Evolutionary conservation across 352 stramenopile genomes (phyloP), one percentile per base, ranked within the genome.

Genomic region (Globisporangium yorkense): DNA sequence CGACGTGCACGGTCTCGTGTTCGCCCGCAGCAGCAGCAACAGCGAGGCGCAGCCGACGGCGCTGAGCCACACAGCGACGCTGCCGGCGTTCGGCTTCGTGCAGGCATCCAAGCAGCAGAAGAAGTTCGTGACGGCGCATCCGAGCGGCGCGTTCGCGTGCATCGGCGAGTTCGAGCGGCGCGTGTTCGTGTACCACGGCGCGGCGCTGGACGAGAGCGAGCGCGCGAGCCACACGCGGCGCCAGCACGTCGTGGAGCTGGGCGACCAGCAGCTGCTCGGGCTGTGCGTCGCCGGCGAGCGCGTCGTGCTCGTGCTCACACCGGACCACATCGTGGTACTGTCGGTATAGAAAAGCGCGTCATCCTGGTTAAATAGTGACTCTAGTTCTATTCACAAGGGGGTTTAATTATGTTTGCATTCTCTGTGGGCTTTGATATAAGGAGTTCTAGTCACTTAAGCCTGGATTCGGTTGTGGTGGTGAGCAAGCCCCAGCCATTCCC

Each of bases 71-170:
- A 59, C 66, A 24, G 56, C 71, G 16, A 90, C 83, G 6, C 67
- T 92, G 18, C 83, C 77, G 52, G 85, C 85, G 0, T 92, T 94
- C 48, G 85, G 82, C 2, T 94, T 90, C 40, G 85, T 94, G 2
- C 85, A 94, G 61, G 85, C 85, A 15, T 94, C 85, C 45, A 94
- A 94, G 67, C 80, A 91, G 54, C 79, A 92, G 56, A 92, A 92
- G 57, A 94, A 92, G 72, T 91, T 87, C 56, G 70, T 92, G 71
- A 75, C 70, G 15, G 81, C 84, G 45, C 71, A 88, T 16, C 62
- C 75, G 6, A 60, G 57, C 0, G 77, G 67, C 2, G 67, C 68
- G 31, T 74, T 94, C n/a, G 81, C 85, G 20, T 78, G 68, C 49
- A 87, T 93, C 20, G 80, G 75, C 51, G 85, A 94, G 56, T 89